Conservation (phyloP, 164 flowering plant species). For the Brasenia schreberi region DNA sequence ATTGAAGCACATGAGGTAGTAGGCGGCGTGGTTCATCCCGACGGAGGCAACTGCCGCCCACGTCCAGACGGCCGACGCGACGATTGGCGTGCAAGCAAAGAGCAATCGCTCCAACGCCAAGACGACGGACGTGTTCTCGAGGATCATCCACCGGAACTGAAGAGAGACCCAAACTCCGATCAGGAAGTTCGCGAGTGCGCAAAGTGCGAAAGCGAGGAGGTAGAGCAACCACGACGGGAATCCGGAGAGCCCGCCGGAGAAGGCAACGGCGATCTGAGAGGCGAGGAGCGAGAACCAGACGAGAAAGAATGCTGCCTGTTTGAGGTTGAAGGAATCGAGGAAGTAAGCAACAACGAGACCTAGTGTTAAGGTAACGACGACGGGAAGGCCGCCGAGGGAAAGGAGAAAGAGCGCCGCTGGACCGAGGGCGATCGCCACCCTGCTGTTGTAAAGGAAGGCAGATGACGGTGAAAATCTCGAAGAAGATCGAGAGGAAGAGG, state of each 20-base stretch:
- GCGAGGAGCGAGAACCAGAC: slow-evolving; percentile 72
- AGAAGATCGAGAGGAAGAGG: slow-evolving; percentile 13
- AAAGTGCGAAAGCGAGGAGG: slow-evolving; percentile 44
- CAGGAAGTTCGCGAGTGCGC: slow-evolving; percentile 57
- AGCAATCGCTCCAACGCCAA: slow-evolving; percentile 75
- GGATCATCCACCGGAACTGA: slow-evolving; percentile 81
- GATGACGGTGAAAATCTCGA: slow-evolving; percentile 22
- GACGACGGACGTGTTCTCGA: slow-evolving; percentile 74
- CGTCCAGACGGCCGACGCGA: slow-evolving; percentile 54
- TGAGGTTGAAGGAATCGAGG: slow-evolving; percentile 67
- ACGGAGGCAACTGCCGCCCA: slow-evolving; percentile 85
- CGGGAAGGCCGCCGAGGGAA: slow-evolving; percentile 88
- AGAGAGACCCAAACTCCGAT: slow-evolving; percentile 90
- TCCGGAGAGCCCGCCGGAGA: slow-evolving; percentile 15
- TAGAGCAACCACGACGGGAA: slow-evolving; percentile 48
- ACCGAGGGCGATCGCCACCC: slow-evolving; percentile 67
- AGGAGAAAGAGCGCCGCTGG: slow-evolving; percentile 82
- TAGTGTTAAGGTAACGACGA: slow-evolving; percentile 51
- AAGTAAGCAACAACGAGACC: slow-evolving; percentile 81
- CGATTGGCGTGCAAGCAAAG: slow-evolving; percentile 69
- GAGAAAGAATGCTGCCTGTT: slow-evolving; percentile 69
- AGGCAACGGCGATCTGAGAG: slow-evolving; percentile 74
- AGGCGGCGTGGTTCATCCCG: slow-evolving; percentile 56
- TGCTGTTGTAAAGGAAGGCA: slow-evolving; percentile 51
- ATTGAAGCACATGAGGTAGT: slow-evolving; percentile 55